Percentiles rank a stretch among this genome's conserved stretches.
Evolutionary conservation across 345 rosid species (phyloP).

Genomic region (Eucalyptus cladocalyx): DNA sequence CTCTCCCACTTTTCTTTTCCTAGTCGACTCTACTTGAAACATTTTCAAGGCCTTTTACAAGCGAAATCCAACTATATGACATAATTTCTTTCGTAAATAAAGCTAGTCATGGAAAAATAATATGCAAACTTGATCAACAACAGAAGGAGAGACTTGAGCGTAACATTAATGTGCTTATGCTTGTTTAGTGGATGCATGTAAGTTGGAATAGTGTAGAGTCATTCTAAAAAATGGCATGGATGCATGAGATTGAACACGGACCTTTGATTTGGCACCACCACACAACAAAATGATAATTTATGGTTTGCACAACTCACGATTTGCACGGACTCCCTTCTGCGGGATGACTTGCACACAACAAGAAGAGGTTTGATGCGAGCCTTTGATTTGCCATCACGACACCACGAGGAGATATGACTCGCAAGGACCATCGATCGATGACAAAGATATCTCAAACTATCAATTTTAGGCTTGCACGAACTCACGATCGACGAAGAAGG

Average conservation of each 20-base stretch:
- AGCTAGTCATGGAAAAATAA: not conserved
- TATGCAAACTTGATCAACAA: not conserved
- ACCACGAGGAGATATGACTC: not conserved
- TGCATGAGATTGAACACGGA: not conserved
- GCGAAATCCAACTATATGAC: slow-evolving; percentile 71
- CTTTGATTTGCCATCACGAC: not conserved
- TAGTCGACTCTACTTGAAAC: not conserved
- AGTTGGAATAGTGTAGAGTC: not conserved
- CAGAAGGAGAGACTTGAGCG: not conserved
- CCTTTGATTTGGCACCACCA: not conserved
- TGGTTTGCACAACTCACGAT: not conserved
- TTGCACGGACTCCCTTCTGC: not conserved
- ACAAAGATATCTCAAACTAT: not conserved
- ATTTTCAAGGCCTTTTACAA: slow-evolving; percentile 37
- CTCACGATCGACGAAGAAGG: not conserved
- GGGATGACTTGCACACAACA: not conserved
- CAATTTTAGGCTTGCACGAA: not conserved
- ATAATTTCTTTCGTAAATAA: not conserved
- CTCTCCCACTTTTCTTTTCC: not conserved
- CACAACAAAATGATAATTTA: not conserved
- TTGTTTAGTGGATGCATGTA: not conserved
- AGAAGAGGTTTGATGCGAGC: not conserved
- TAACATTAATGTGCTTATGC: not conserved
- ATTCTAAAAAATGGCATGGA: not conserved
- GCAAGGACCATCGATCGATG: not conserved